phyloP scores from a whole-genome alignment of 345 rosid genomes.

The Isatis tinctoria region DNA sequence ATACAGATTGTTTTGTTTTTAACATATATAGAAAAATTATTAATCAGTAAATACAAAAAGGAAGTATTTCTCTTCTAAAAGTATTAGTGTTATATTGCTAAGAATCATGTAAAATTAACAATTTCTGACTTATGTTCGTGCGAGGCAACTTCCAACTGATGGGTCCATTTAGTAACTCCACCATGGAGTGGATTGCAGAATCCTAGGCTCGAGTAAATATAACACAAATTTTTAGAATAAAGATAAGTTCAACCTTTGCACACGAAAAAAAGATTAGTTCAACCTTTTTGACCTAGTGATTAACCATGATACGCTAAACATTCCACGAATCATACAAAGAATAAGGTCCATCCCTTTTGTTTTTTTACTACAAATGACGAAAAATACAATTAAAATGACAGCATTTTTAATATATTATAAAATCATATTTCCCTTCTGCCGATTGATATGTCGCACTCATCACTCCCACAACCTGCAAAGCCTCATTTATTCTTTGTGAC shows the following conservation, averaged over 20 bases:
- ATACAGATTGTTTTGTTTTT: neutral
- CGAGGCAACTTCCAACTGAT: conserved; percentile 29
- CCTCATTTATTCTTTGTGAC: conserved; percentile 29
- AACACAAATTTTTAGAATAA: neutral
- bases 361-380: neutral
- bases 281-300: conserved; percentile 5
- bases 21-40: neutral
- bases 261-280: too few species aligned
- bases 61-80: neutral
- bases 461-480: conserved; percentile 32
- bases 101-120: conserved; percentile 2
- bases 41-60: neutral
- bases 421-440: conserved; percentile 31
- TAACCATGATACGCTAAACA: neutral
- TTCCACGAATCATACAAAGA: neutral
- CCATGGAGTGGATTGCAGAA: conserved; percentile 34
- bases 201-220: conserved; percentile 27
- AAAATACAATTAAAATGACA: neutral
- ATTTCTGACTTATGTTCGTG: conserved; percentile 26
- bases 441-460: conserved; percentile 36
- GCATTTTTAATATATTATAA: neutral
- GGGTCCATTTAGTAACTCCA: conserved; percentile 36
- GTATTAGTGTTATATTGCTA: neutral
- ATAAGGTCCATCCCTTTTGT: neutral
- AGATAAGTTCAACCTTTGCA: neutral